Evolutionary conservation across 2,329 filamentous ascomycete species (phyloP), one percentile per base, ranked within the genome.

Genomic region (Coniella lustricola): DNA sequence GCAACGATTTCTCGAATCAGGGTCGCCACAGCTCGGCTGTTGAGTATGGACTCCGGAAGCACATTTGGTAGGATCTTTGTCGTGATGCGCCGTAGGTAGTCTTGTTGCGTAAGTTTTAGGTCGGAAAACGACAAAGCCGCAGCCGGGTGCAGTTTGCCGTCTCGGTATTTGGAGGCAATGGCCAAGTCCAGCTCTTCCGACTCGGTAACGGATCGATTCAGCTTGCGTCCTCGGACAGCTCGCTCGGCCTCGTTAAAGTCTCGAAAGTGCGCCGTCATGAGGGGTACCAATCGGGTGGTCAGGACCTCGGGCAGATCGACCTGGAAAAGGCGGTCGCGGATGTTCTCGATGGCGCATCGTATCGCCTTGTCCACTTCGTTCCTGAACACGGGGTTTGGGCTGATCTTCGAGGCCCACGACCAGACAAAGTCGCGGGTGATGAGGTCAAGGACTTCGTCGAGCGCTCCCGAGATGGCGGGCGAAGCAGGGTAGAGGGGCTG

Each of bases 101-200:
- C 87, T 68, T 97, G 91, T 67, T 96, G 89, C 21, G 87, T 79
- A 43, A 84, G 73, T 64, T 89, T 93, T 52, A 83, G 87, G 60
- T 96, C 90, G 1, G 89, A 85, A 60, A 88, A 90, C 29, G 86
- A 81, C 58, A 95, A 69, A 13, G 84, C 86, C 4, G 87, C 90
- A 4, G 93, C 93, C 4, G 87, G 77, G 62, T 98, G 94, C 50
- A 98, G 72, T 54, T 85, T 88, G 21, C 91, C 91, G 63, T 94
- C 85, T 47, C 79, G 84, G 66, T 93, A 98, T 67, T 95, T 96
- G 35, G 81, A 84, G n/a, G 93, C 93, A 65, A 98, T 95, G 2
- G 93, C 93, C 56, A 95, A 74, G 65, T 97, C 90, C 59, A 98
- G 73, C 74, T 98, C 93, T 62, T 96, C 91, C 1, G 90, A 95